phyloP scores from a whole-genome alignment of 2,329 filamentous ascomycete species.

The Aspergillus pseudoglaucus region DNA sequence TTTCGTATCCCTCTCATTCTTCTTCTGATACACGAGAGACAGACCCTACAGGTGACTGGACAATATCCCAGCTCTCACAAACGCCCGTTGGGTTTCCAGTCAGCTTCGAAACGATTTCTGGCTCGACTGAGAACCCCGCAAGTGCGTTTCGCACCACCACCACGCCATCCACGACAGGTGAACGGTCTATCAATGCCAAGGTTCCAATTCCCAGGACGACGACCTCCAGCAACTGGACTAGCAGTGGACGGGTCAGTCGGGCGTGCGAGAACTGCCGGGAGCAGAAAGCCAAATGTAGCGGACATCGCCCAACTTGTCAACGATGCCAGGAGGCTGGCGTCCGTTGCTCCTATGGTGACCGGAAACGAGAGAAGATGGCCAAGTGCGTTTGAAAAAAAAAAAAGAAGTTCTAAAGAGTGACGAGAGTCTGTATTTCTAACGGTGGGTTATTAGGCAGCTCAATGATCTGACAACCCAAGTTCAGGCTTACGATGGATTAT shows the following conservation, averaged over 20 bases:
- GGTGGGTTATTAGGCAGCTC: constrained; percentile 26
- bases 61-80: constrained; percentile 12
- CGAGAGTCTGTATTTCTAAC: constrained; percentile 6
- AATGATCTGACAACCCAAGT: constrained; percentile 32
- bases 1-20: constrained; percentile 9
- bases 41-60: constrained; percentile 11
- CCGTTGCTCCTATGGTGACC: constrained; percentile 38
- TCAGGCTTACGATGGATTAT: constrained; percentile 27
- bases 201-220: constrained; percentile 25
- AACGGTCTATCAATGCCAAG: constrained; percentile 21
- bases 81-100: constrained; percentile 9
- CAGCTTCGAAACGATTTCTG: constrained; percentile 11
- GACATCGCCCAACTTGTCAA: constrained; percentile 37
- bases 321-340: constrained; percentile 38
- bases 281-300: constrained; percentile 42
- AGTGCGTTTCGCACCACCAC: constrained; percentile 4
- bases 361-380: constrained; percentile 37
- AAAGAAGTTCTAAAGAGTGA: constrained; percentile 1
- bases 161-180: constrained; percentile 5
- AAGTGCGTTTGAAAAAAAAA: constrained; percentile 26
- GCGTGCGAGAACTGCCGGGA: constrained; percentile 42
- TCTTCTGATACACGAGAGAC: constrained; percentile 12
- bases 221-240: constrained; percentile 16
- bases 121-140: constrained; percentile 8
- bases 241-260: constrained; percentile 27